Evolutionary conservation across 202 grass and related monocot species (phyloP).

Genomic region (Eragrostis tef): DNA sequence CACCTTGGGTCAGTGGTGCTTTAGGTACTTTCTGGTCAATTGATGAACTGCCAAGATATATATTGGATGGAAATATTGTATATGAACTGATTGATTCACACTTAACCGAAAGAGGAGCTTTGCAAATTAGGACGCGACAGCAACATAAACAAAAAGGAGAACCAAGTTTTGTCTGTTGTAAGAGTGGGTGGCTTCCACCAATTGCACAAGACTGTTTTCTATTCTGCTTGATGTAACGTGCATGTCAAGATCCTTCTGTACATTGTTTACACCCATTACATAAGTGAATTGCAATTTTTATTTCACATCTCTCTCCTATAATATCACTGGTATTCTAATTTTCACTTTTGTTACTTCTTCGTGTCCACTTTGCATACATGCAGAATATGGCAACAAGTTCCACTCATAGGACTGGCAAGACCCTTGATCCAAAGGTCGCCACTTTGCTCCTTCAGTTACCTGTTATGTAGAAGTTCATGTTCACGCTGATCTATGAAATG

Average conservation of each 20-base stretch:
- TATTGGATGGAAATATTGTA: slow-evolving; percentile 31
- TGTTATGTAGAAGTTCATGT: neutral
- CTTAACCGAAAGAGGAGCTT: slow-evolving; percentile 48
- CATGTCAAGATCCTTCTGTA: slow-evolving; percentile 32
- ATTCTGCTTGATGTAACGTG: slow-evolving; percentile 53
- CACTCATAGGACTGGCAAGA: slow-evolving; percentile 58
- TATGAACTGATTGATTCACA: slow-evolving; percentile 27
- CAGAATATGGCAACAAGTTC: slow-evolving; percentile 63
- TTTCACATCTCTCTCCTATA: slow-evolving; percentile 7
- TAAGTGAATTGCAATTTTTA: slow-evolving; percentile 4
- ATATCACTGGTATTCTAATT: neutral
- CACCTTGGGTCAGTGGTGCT: slow-evolving; percentile 46
- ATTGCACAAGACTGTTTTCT: slow-evolving; percentile 41
- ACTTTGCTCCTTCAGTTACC: neutral
- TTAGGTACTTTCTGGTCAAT: slow-evolving; percentile 55
- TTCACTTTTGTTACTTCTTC: slow-evolving; percentile 32
- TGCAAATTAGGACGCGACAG: slow-evolving; percentile 31
- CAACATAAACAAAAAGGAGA: slow-evolving; percentile 45
- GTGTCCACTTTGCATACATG: slow-evolving; percentile 42
- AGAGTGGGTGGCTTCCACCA: slow-evolving; percentile 63
- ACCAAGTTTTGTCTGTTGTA: slow-evolving; percentile 51
- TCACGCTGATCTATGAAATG: slow-evolving; percentile 15
- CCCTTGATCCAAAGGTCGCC: slow-evolving; percentile 75
- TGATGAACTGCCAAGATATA: slow-evolving; percentile 47
- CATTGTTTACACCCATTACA: slow-evolving; percentile 20